Conservation (phyloP, 176 grass and related monocot species). For the Hyparrhenia diplandra region DNA sequence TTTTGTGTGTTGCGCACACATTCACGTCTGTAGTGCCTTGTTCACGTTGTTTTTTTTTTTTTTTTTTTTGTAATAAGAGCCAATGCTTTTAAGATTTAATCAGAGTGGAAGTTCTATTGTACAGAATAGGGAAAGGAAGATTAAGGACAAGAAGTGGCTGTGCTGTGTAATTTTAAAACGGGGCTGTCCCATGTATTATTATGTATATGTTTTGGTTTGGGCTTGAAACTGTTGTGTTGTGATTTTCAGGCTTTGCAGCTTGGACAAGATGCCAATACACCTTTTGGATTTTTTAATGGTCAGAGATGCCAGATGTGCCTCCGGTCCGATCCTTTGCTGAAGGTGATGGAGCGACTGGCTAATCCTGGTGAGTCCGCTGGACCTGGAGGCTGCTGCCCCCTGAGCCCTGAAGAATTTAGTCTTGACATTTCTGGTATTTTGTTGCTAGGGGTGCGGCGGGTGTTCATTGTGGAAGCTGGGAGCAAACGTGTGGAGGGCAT, state of each 20-base stretch:
- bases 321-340: slow-evolving; percentile 75
- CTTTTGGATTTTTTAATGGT: slow-evolving; percentile 72
- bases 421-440: background rate
- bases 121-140: background rate
- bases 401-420: background rate
- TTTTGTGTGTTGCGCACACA: background rate
- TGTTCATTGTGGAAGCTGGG: slow-evolving; percentile 96
- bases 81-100: background rate
- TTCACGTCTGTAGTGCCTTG: background rate
- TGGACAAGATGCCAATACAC: slow-evolving; percentile 75
- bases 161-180: background rate
- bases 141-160: background rate
- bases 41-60: too few relatives aligned
- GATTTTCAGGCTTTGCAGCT: slow-evolving; percentile 77
- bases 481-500: slow-evolving; percentile 98
- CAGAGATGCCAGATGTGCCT: slow-evolving; percentile 99
- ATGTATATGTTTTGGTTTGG: background rate
- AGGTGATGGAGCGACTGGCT: slow-evolving; percentile 96
- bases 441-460: slow-evolving; percentile 71
- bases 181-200: background rate
- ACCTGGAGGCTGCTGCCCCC: too few relatives aligned
- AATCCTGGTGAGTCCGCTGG: slow-evolving; percentile 61
- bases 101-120: background rate
- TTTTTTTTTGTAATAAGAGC: background rate
- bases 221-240: slow-evolving; percentile 3